Base-by-base conservation (phyloP, 768 basidiomycete genomes). In the Chalciporus piperatus region DNA sequence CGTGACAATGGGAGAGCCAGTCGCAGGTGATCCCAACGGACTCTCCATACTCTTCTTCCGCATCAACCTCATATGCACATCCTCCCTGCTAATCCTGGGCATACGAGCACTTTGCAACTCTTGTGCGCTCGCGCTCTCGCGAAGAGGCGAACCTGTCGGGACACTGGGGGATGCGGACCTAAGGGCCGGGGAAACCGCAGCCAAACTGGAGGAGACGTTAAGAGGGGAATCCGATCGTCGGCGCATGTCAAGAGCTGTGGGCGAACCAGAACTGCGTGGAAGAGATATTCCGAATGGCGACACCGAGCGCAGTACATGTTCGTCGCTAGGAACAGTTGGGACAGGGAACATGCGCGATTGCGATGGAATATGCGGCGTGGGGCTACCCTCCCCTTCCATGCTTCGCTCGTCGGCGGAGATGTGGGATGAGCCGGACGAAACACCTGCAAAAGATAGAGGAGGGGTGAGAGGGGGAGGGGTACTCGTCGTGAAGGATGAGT, bases 61-160 rank as follows among this genome's bases (percentile, higher is more conserved):
- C 62, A 76, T 57, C 45, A 83, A 61, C 32, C 79, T 72, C 47
- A 75, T 68, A 52, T 79, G 75, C 17, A 85, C 74, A 43, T 79
- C 78, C 47, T 81, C 81, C 25, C 76, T 74, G 47, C 70, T 82
- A 51, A 84, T 81, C 46, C 72, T 74, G 3, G 57, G 65, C 58
- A 30, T 54, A 59, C 59, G 59, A 4, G 45, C 57, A 22, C 42
- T 40, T 27, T 58, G 55, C 17, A 59, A 39, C 6, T 64, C 64
- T 40, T 62, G 64, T 4, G 51, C 50, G 27, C 56, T 65, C n/a
- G 56, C 49, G 2, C 35, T 45, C 32, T 63, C 65, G 10, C 61
- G 59, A 12, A 69, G 23, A 11, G 70, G 70, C 17, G 68, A 68
- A n/a, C 60, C 70, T 20, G 60, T 51, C 27, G 55, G 51, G 25